These are phyloP conservation scores for Arthrinium puccinioides DNA, from an alignment of 2,329 filamentous ascomycete species.

Conservation along the genomic window DNA sequence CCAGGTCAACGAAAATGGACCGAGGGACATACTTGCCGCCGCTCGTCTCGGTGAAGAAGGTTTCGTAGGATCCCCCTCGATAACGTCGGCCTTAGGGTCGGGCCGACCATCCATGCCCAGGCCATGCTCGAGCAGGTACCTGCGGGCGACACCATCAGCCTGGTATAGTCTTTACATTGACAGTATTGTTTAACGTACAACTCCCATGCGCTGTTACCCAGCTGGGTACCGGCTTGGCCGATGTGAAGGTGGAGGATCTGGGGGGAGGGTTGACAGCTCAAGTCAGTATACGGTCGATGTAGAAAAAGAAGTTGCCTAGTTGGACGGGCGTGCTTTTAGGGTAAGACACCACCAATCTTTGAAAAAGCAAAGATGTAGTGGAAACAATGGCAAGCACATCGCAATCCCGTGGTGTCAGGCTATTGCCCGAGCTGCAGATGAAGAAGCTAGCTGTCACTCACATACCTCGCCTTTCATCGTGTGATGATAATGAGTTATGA, in stretches of 20 bases:
- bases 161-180: slow-evolving; percentile 2
- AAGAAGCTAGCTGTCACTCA: slow-evolving; percentile 10
- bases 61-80: slow-evolving; percentile 58
- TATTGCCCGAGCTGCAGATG: slow-evolving; percentile 5
- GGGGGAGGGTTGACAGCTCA: slow-evolving; percentile 8
- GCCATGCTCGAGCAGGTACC: slow-evolving; percentile 67
- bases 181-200: slow-evolving; percentile 45
- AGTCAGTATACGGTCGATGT: background rate
- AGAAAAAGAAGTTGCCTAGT: background rate
- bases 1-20: slow-evolving; percentile 65
- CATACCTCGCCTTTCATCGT: slow-evolving; percentile 53
- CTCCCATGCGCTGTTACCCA: slow-evolving; percentile 70
- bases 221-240: slow-evolving; percentile 65
- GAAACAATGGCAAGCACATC: background rate
- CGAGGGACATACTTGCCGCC: slow-evolving; percentile 66
- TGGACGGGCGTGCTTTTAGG: background rate
- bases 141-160: slow-evolving; percentile 23
- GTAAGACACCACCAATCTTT: background rate
- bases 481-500: slow-evolving; percentile 8
- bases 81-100: slow-evolving; percentile 52
- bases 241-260: slow-evolving; percentile 59
- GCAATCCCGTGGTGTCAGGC: slow-evolving; percentile 5
- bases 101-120: slow-evolving; percentile 58
- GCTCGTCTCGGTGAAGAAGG: slow-evolving; percentile 68
- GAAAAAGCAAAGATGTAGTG: background rate